Conservation (phyloP, 2,329 filamentous ascomycete species). For the Fusarium subglutinans region DNA sequence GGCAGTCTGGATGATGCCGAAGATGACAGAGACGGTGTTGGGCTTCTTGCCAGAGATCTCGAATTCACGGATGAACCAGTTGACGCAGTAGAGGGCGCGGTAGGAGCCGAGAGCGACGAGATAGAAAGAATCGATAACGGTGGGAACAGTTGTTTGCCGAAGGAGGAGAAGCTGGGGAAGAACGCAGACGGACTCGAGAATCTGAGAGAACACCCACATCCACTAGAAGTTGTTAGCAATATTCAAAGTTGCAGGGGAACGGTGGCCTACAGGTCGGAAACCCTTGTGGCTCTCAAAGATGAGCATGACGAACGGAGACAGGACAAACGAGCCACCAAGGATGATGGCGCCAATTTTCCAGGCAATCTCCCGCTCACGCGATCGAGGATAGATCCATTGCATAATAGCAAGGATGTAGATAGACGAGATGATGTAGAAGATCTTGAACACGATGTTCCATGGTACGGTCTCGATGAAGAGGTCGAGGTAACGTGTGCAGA, state of each 20-base stretch:
- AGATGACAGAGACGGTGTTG: conserved; percentile 80
- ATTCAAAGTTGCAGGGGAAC: accelerated
- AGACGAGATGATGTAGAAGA: conserved; percentile 86
- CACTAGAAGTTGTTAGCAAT: conserved; percentile 60
- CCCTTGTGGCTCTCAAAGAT: conserved; percentile 67
- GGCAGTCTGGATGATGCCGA: conserved; percentile 87
- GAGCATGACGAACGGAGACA: conserved; percentile 77
- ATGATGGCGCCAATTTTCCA: conserved; percentile 87
- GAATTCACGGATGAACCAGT: conserved; percentile 81
- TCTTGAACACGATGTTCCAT: conserved; percentile 87
- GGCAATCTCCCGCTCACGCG: conserved; percentile 89
- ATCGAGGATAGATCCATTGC: conserved; percentile 85
- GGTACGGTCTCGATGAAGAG: conserved; percentile 67
- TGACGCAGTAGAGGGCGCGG: conserved; percentile 87
- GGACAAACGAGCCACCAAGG: conserved; percentile 69
- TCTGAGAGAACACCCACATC: conserved; percentile 87
- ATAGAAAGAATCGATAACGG: conserved; percentile 97
- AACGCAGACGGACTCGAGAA: conserved; percentile 90
- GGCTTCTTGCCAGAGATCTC: conserved; percentile 67
- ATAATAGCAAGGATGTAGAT: conserved; percentile 89
- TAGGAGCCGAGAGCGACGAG: conserved; percentile 88
- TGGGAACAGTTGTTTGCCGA: conserved; percentile 93
- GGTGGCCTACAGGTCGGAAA: conserved; percentile 59
- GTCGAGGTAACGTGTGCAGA: conserved; percentile 87
- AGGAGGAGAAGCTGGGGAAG: conserved; percentile 91